Base-by-base conservation (phyloP, 23 red algal species). In the Gracilaria domingensis region DNA sequence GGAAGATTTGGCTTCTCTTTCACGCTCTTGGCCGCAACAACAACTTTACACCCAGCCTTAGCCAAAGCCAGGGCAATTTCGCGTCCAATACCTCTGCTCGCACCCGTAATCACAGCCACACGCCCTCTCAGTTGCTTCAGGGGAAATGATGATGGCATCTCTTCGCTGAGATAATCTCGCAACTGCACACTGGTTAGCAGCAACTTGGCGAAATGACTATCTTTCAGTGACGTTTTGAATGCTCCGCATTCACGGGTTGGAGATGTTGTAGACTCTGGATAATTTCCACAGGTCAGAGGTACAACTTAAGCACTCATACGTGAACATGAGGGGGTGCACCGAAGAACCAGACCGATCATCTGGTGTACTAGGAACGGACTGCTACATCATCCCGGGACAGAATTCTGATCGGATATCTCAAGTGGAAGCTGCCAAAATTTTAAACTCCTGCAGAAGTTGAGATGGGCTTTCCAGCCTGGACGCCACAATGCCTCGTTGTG, bases 1-100 rank as follows among this genome's bases (percentile, higher is more conserved):
- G 97, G 94, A 50, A 99, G 79, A 24, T 32, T 95, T 11, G 97
- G 86, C 24, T 65, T 70, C 28, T 64, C 86, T 40, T 83, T 77
- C 64, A 80, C 82, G 12, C 64, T 83, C 57, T 99, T 99, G 20
- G 93, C 97, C 6, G 93, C 94, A 39, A 99, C 57, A 13, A 96
- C 97, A 14, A 99, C 78, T n/a, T 87, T 76, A 39, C 88, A 88
- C 30, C 94, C 97, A 21, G 28, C 60, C 42, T 60, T 54, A 23
- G 97, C 97, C 29, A 99, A 90, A 11, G 34, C 59, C 21, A 96
- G 69, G 4, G 93, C 92, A 60, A 99, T 95, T 28, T 83, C 84
- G n/a, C 97, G 92, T 26, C 97, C 97, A 24, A 99, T 99, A 48
- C 97, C 97, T 24, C 97, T 88, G 48, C 84, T 89, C 2, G 94